phyloP scores from a whole-genome alignment of 257 asterid genomes.

The Solanum etuberosum region DNA sequence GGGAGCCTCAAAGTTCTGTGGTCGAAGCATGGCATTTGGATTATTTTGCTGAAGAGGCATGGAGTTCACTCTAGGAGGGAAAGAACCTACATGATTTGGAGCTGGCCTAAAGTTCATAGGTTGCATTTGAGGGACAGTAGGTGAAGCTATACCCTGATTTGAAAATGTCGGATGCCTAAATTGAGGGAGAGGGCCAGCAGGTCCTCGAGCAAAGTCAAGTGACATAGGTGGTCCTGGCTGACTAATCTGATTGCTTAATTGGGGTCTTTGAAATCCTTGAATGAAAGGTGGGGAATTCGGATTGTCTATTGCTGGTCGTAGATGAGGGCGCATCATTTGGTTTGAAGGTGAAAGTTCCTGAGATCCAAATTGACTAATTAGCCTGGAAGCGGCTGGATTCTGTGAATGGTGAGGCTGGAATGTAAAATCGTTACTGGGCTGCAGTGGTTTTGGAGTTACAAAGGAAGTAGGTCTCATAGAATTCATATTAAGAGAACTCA shows the following conservation, averaged over 20 bases:
- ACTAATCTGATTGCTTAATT: slow-evolving; percentile 22
- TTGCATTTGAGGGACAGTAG: slow-evolving; percentile 31
- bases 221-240: slow-evolving; percentile 36
- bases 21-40: slow-evolving; percentile 16
- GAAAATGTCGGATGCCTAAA: slow-evolving; percentile 33
- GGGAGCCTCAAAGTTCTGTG: slow-evolving; percentile 35
- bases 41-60: slow-evolving; percentile 48
- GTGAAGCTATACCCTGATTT: slow-evolving; percentile 15
- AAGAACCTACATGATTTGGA: slow-evolving; percentile 32
- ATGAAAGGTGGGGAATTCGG: slow-evolving; percentile 22
- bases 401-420: slow-evolving; percentile 68
- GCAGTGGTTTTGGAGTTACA: slow-evolving; percentile 47
- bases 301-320: slow-evolving; percentile 31
- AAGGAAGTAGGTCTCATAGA: slow-evolving; percentile 24
- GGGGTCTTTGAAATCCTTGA: slow-evolving; percentile 51
- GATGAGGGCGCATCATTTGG: slow-evolving; percentile 34
- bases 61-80: slow-evolving; percentile 39
- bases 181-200: slow-evolving; percentile 19
- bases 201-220: slow-evolving; percentile 27
- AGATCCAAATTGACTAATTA: slow-evolving; percentile 21
- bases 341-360: slow-evolving; percentile 25
- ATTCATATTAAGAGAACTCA: slow-evolving; percentile 24
- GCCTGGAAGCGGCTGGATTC: slow-evolving; percentile 29
- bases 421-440: slow-evolving; percentile 57
- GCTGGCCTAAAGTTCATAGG: slow-evolving; percentile 43